These are phyloP conservation scores for Solanum habrochaites DNA, from an alignment of 257 asterid species.

Conservation along the genomic window DNA sequence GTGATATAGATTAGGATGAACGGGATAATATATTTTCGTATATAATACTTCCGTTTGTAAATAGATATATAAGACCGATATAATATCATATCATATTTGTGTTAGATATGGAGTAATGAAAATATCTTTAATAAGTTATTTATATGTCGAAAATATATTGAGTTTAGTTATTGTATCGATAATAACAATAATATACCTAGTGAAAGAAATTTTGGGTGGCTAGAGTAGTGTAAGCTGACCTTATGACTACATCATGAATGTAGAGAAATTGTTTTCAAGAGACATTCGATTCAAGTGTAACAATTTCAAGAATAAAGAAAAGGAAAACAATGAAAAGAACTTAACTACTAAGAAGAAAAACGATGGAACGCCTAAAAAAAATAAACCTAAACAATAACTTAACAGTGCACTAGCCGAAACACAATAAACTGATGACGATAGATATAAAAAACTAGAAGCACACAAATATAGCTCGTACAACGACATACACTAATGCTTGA, in stretches of 20 bases:
- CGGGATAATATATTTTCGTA: background rate
- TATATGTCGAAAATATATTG: background rate
- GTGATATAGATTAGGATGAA: background rate
- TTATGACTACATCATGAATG: no score
- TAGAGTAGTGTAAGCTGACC: no score
- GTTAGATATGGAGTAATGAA: background rate
- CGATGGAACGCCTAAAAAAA: background rate
- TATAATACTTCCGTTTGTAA: rapidly evolving
- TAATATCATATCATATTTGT: no score
- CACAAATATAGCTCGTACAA: background rate
- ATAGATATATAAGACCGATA: background rate
- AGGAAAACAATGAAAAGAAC: no score
- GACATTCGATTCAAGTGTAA: rapidly evolving
- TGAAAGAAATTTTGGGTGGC: no score
- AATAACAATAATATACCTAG: background rate
- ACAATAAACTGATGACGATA: background rate
- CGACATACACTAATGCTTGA: background rate
- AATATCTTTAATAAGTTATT: no score
- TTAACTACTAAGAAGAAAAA: background rate
- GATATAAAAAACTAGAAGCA: background rate
- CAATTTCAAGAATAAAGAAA: no score
- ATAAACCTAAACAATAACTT: no score
- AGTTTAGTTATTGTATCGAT: background rate
- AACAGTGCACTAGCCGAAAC: background rate
- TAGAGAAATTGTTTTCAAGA: rapidly evolving